Evolutionary conservation across 2,329 filamentous ascomycete species (phyloP).

Genomic region (Periconia digitata): DNA sequence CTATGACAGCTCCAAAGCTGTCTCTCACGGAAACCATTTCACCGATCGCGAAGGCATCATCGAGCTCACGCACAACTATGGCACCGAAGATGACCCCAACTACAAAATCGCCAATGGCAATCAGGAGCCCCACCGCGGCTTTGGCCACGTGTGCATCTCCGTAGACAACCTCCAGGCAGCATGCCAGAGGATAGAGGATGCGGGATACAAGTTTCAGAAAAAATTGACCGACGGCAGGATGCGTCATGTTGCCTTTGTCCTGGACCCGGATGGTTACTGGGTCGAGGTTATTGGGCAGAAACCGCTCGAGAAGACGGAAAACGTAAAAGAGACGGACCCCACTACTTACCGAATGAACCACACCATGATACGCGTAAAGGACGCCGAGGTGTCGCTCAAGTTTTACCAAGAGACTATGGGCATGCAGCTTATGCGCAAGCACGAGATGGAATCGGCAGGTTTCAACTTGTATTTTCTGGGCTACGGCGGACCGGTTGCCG

Average conservation of each 20-base stretch:
- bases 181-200: conserved; percentile 85
- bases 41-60: conserved; percentile 85
- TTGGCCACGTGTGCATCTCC: conserved; percentile 81
- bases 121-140: conserved; percentile 80
- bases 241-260: conserved; percentile 78
- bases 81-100: conserved; percentile 79
- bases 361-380: conserved; percentile 93
- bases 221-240: conserved; percentile 79
- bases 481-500: conserved; percentile 58
- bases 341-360: conserved; percentile 80
- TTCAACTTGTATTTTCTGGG: conserved; percentile 95
- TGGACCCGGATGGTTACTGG: conserved; percentile 76
- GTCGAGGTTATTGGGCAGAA: conserved; percentile 80
- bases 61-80: conserved; percentile 83
- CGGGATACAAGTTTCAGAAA: conserved; percentile 94
- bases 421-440: conserved; percentile 77
- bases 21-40: conserved; percentile 74
- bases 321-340: conserved; percentile 70
- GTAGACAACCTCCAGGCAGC: conserved; percentile 76
- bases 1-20: conserved; percentile 75
- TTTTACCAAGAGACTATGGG: conserved; percentile 76
- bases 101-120: conserved; percentile 89
- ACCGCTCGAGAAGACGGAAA: conserved; percentile 69
- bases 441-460: conserved; percentile 67
- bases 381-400: conserved; percentile 49